Percentiles rank a stretch among this genome's conserved stretches.
Conservation (phyloP, 2,329 filamentous ascomycete genomes). For the Emmonsiellopsis sp. region DNA sequence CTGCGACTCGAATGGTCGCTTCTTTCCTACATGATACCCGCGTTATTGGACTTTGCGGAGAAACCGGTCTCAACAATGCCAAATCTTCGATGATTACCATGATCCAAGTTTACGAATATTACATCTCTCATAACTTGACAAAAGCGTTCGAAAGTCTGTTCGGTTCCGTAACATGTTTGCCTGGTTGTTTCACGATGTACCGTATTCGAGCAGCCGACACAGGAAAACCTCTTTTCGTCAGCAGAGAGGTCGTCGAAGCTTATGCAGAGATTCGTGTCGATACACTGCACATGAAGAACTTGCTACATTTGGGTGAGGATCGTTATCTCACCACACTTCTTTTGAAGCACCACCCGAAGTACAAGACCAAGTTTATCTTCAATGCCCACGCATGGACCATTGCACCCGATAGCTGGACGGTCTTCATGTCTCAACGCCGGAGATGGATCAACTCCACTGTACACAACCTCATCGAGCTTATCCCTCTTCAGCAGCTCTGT, state of each 20-base stretch:
- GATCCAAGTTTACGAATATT: conserved; percentile 99
- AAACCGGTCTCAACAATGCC: conserved; percentile 85
- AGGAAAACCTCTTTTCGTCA: conserved; percentile 93
- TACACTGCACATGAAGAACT: conserved; percentile 97
- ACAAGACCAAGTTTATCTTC: conserved; percentile 97
- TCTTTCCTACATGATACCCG: conserved; percentile 85
- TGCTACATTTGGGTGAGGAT: conserved; percentile 94
- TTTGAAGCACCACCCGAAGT: conserved; percentile 82
- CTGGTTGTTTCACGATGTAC: conserved; percentile 99
- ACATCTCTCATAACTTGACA: conserved; percentile 92
- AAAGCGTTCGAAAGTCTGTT: conserved; percentile 98
- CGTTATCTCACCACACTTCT: conserved; percentile 92
- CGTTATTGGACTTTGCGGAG: conserved; percentile 88
- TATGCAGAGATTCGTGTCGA: conserved; percentile 94
- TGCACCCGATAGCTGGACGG: conserved; percentile 83
- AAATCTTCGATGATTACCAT: conserved; percentile 92
- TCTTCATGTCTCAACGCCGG: conserved; percentile 96
- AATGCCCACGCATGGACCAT: conserved; percentile 92
- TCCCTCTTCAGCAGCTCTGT: conserved; percentile 85
- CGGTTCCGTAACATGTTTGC: conserved; percentile 92
- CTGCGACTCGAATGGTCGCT: conserved; percentile 83
- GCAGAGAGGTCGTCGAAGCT: conserved; percentile 75
- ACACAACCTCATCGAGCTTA: conserved; percentile 92
- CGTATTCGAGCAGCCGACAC: conserved; percentile 88
- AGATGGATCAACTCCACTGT: conserved; percentile 99